Evolutionary conservation across 2,329 filamentous ascomycete species (phyloP), one percentile per base, ranked within the genome.

Genomic region (Trichoderma guizhouense): DNA sequence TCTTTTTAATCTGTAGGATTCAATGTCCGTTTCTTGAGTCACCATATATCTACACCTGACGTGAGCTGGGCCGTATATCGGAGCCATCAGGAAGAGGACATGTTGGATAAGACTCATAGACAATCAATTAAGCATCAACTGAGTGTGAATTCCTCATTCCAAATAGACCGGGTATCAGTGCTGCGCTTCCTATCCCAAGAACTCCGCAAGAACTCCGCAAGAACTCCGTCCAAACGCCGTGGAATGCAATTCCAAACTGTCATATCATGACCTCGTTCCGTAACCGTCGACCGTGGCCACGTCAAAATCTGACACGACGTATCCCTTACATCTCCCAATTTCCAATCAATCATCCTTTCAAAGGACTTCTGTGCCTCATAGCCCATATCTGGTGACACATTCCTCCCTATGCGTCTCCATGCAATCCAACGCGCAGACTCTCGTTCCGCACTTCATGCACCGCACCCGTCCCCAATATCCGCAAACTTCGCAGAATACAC

Each of bases 401-500:
- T 92, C 92, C 80, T 93, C 91, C 69, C 90, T 87, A 79, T 95
- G 93, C 73, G 87, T 85, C 77, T 90, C 89, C 76, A 94, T 85
- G 77, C 93, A 95, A 72, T 93, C 90, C 75, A 95, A 80, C 51
- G 92, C 92, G 79, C 93, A 95, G n/a, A 93, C 90, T 76, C 91
- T 86, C 60, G 88, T 88, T n/a, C 92, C 92, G 81, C 93, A 95
- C 83, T 92, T 93, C 79, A 91, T 87, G 82, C 93, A 95, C 80
- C 87, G 88, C 60, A 93, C 90, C 53, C 90, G 84, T 2, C 92
- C 93, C 92, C 93, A 95, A 81, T 94, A 95, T 15, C 93, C 93
- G 78, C 93, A 95, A 36, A 94, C 89, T 78, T 91, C 91, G 81
- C 93, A 95, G 79, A 95, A 95, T 43, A 84, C 83, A 72, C 92